Evolutionary conservation across 495 filamentous ascomycete species (phyloP).

Genomic region (Xylaria cubensis): DNA sequence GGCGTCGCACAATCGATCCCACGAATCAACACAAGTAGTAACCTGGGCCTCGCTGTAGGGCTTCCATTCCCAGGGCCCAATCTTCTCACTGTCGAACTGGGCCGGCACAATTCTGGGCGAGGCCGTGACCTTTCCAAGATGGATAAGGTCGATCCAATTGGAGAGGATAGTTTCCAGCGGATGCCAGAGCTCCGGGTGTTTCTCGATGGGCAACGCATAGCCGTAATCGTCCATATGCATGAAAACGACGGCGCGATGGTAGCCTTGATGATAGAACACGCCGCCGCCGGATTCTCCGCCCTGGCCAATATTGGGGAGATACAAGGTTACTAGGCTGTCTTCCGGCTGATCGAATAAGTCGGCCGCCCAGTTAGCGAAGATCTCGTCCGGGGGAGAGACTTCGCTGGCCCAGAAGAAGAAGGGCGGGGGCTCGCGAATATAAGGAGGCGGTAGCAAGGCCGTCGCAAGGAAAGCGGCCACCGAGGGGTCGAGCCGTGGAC

Average conservation of each 20-base stretch:
- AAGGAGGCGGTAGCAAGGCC: not conserved
- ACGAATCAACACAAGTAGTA: not conserved
- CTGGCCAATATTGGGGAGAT: not conserved
- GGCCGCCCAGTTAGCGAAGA: not conserved
- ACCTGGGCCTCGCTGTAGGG: constrained; percentile 6
- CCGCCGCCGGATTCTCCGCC: not conserved
- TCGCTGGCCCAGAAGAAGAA: not conserved
- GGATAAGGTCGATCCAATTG: not conserved
- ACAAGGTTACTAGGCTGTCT: not conserved
- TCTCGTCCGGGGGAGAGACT: not conserved
- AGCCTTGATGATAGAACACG: not conserved
- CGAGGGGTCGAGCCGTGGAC: not conserved
- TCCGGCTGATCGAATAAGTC: not conserved
- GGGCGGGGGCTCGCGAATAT: not conserved
- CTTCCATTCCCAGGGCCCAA: constrained; percentile 4
- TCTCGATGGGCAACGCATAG: not conserved
- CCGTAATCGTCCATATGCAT: not conserved
- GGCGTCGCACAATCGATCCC: not conserved
- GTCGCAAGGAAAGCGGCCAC: not conserved
- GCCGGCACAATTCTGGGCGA: not conserved
- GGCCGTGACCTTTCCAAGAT: not conserved
- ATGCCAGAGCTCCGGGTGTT: constrained; percentile 4
- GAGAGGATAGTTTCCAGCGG: not conserved
- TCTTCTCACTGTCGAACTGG: not conserved
- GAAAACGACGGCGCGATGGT: not conserved